Evolutionary conservation across 163 green algal species (phyloP), one percentile per base, ranked within the genome.

Genomic region (Scenedesmus sp.): DNA sequence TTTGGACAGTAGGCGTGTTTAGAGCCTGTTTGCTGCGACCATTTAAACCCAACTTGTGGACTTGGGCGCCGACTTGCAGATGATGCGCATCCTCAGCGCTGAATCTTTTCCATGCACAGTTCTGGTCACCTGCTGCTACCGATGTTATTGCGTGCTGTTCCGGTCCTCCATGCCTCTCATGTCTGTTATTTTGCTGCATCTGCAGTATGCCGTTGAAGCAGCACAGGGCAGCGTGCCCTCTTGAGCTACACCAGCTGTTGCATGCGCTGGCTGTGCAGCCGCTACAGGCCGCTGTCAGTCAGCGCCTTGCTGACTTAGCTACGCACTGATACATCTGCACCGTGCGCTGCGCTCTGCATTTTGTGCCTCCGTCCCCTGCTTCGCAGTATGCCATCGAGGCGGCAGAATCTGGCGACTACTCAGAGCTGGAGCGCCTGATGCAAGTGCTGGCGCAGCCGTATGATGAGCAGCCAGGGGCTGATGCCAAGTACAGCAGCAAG

Each of bases 321-420:
- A 53, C 51, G 7, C 22, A 61, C 1, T 61, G 51, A 86, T 12
- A 9, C 43, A 86, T 40, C 84, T 83, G 26, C 35, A 2, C 30
- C 85, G 9, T 40, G 26, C 16, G 30, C 61, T 40, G 30, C 30
- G 30, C 30, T 37, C 61, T 37, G 20, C 46, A 4, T 33, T 10
- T 76, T 15, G 13, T 86, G 15, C 68, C 24, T 81, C 18, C 61
- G 20, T 7, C 26, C 30, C 33, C 44, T 51, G 44, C 13, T 0
- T 5, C 40, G 65, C 91, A 96, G 87, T 93, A 92, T 24, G 94
- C 95, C 30, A 98, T 98, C 65, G 92, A 94, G 24, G 93, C 91
- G 0, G 96, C 95, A 0, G 96, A 98, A 88, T 13, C 56, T 18
- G 96, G 96, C 0, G 92, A 98, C 59, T 96, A 93, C 83, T 80